phyloP scores from a whole-genome alignment of 148 eudicot species.

The Camellia lanceoleosa region DNA sequence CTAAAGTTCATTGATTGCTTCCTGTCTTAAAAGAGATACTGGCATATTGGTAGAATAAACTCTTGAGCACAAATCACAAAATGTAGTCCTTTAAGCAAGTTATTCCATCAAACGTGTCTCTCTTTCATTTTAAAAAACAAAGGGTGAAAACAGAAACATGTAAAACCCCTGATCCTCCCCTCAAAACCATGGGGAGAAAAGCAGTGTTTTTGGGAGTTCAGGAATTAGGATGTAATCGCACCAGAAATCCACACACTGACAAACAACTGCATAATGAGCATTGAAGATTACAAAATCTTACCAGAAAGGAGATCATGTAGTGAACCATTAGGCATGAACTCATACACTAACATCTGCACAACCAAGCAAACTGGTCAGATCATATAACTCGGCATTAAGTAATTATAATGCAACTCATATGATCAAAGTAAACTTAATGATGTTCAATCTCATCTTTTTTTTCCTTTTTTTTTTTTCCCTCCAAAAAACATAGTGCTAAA shows the following conservation, averaged over 20 bases:
- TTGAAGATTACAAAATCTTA: background rate
- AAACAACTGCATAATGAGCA: background rate
- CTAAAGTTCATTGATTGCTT: no score
- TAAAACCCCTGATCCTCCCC: background rate
- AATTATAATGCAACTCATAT: no score
- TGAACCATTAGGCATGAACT: constrained; percentile 16
- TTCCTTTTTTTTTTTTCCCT: no score
- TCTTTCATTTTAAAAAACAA: background rate
- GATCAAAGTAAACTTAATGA: no score
- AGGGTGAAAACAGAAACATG: background rate
- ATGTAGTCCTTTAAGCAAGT: no score
- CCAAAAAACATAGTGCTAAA: no score
- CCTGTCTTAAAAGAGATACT: no score
- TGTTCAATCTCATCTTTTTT: no score
- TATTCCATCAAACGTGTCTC: background rate
- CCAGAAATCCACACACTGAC: background rate
- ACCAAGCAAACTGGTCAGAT: background rate
- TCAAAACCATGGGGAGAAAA: background rate
- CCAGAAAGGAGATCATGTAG: constrained; percentile 6
- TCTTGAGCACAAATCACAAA: no score
- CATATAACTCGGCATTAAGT: no score
- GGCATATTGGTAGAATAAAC: no score
- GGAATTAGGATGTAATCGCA: background rate
- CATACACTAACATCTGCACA: constrained; percentile 16
- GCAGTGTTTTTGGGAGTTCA: no score